Base-by-base conservation (phyloP, 805 yeast species). In the Komagataella populi region DNA sequence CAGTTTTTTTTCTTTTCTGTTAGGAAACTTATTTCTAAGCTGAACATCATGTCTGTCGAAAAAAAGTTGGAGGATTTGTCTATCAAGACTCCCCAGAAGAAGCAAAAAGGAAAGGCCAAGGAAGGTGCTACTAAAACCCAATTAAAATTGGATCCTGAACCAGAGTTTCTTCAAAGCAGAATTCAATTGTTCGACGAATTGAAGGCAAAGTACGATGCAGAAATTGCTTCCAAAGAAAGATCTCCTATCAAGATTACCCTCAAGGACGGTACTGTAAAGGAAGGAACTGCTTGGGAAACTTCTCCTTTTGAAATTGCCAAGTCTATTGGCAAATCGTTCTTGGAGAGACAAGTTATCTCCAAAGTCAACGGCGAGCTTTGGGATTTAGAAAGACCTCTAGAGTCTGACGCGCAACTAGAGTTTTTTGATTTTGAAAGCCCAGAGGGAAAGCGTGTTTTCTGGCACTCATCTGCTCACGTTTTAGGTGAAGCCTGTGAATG, bases 401-500 rank as follows among this genome's bases (percentile, higher is more conserved):
- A 93, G 70, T 70, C 68, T 10, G 84, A 78, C 54, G 73, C 78
- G 54, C 66, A 71, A 23, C 72, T 93, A 56, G 93, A 88, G 66
- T 83, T 89, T 62, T 78, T 88, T 64, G 97, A 90, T 65, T 93
- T 93, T 62, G 95, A 88, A 45, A 76, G 87, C 55, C 86, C 86
- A n/a, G 97, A 90, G 63, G 99, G 98, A 69, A 87, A 84, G 66
- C 81, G 82, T 57, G 98, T 91, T 43, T 93, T 93, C 72, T 93
- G 99, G 99, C 99, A 93, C 69, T 93, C 99, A 2, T 85, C 96
- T 58, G 99, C 99, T 50, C 99, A 93, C 70, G 91, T 93, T 51
- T 73, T 93, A 60, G 99, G 99, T 70, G 99, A 93, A 73, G 91
- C 97, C 49, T 86, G 96, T 73, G 99, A 93, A 72, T 84, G 96